A percentile compares a stretch with the other conserved stretches of the same genome.
phyloP scores from a whole-genome alignment of 139 green algal species.

The Chlamydomonas sphaeroides region DNA sequence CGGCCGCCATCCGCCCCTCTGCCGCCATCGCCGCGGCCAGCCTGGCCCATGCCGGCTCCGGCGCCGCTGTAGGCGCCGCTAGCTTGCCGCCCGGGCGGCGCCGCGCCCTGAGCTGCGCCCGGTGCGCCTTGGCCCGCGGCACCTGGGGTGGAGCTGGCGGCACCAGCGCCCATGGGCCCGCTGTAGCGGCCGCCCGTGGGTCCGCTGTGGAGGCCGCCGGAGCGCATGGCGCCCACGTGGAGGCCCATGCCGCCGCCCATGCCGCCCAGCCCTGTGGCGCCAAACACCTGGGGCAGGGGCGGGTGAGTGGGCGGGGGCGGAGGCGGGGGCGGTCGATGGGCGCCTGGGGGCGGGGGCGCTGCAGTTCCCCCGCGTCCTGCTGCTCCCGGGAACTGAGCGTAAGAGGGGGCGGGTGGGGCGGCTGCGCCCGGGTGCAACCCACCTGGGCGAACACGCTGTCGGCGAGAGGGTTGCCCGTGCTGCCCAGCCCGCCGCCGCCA shows the following conservation, averaged over 20 bases:
- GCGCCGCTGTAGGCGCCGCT: neutral
- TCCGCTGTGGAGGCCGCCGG: neutral
- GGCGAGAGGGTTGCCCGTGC: constrained; percentile 16
- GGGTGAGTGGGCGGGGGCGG: too few relatives aligned
- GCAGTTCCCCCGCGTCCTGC: too few relatives aligned
- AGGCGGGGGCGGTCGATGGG: too few relatives aligned
- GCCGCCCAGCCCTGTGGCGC: neutral
- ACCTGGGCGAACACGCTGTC: constrained; percentile 2
- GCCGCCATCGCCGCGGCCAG: too few relatives aligned
- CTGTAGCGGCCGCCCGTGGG: constrained; percentile 10
- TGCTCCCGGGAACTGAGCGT: too few relatives aligned
- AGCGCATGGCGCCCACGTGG: too few relatives aligned
- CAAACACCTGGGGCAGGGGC: too few relatives aligned
- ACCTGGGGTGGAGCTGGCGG: too few relatives aligned
- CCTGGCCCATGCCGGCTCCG: neutral
- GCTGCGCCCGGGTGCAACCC: too few relatives aligned
- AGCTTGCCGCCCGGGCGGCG: neutral
- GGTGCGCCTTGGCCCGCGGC: neutral
- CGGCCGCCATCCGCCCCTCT: neutral
- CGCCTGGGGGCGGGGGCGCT: too few relatives aligned
- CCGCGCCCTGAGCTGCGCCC: neutral
- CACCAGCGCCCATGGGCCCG: constrained; percentile 22
- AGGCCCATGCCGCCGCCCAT: neutral
- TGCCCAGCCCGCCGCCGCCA: neutral
- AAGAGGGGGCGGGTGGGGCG: too few relatives aligned